Evolutionary conservation across 2,329 filamentous ascomycete genomes (phyloP), one percentile per base, ranked within the genome.

Genomic region (Curvularia sp.): DNA sequence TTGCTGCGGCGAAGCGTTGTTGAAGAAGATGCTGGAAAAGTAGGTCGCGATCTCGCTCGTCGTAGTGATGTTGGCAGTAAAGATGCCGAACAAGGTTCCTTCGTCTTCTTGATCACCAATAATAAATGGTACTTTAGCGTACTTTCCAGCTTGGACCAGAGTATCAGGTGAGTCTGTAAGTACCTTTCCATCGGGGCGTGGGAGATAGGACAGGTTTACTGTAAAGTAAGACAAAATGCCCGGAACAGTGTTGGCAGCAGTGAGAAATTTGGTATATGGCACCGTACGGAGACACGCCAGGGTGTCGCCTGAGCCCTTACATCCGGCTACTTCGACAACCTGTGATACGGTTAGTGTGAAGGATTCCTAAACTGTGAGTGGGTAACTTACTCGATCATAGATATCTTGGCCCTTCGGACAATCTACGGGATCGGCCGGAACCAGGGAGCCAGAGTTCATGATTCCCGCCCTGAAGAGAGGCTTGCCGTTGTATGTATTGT

Each of bases 21-120:
- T 75, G 80, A 92, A 93, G 79, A 86, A 89, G 49, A 85, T 71
- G 43, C 84, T 75, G 1, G 77, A 68, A 21, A 95, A 76, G 69
- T 94, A 94, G 18, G 82, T 77, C 32, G 86, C 81, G 0, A 93
- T 65, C 5, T 86, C 76, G 1, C 77, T 77, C 0, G 82, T 86
- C 1, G 82, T 89, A 9, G 85, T 90, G 49, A 93, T 78, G 72
- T 93, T 91, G 30, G 76, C 71, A 63, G 91, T 89, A 73, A 89
- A 88, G 32, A 93, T 80, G 5, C 87, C 81, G 71, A 93, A 92
- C 1, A 93, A 75, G 0, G 90, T 92, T 18, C 90, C 90, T 75
- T 94, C 90, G 70, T 94, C 91, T 79, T 93, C 90, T 74, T 92
- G 89, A 70, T 92, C 84, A 41, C 91, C 90, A 38, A 90, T 83